Base-by-base conservation (phyloP, 768 basidiomycete species). In the Austroboletus eburneus region DNA sequence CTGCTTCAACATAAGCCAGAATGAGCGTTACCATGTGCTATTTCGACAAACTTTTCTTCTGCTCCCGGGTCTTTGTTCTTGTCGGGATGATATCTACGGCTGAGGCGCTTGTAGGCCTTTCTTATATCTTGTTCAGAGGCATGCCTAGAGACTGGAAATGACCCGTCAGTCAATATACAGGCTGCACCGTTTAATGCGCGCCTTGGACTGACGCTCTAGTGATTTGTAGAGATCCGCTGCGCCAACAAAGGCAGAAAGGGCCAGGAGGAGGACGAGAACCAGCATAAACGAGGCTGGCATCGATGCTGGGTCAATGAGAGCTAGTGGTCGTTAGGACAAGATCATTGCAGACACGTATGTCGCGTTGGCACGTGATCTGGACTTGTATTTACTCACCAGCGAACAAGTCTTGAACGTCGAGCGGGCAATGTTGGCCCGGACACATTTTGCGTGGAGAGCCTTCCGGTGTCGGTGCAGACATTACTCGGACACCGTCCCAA, bases 71-170 rank as follows among this genome's bases (percentile, higher is more conserved):
- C 88, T 58, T 85, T 86, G 68, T 94, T 96, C 74, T 95, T 96
- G 74, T 99, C 95, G 0, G 95, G 95, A 60, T 98, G 94, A 46
- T 78, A 91, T 69, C 84, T 90, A 58, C 82, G 82, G 65, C 90
- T 91, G 16, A 94, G 73, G 57, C 81, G 83, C 66, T 92, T 92
- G 71, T 96, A 97, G 3, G 93, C 91, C 54, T 88, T 85, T 66
- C 87, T 80, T 63, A 97, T 91, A 59, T 95, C 92, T 60, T 81
- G 82, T 36, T 93, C 89, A 30, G 85, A 85, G 13, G 92, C 91
- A 36, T 87, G 84, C 55, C 71, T 81, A 57, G 81, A 79, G 37
- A 95, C 76, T 78, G 52, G 17, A 45, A 23, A 35, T 48, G 46
- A 42, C 38, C 45, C n/a, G 42, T 63, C 46, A 63, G 54, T 47